Evolutionary conservation across 2,329 filamentous ascomycete species (phyloP).

Genomic region (Aspergillus phoenicis): DNA sequence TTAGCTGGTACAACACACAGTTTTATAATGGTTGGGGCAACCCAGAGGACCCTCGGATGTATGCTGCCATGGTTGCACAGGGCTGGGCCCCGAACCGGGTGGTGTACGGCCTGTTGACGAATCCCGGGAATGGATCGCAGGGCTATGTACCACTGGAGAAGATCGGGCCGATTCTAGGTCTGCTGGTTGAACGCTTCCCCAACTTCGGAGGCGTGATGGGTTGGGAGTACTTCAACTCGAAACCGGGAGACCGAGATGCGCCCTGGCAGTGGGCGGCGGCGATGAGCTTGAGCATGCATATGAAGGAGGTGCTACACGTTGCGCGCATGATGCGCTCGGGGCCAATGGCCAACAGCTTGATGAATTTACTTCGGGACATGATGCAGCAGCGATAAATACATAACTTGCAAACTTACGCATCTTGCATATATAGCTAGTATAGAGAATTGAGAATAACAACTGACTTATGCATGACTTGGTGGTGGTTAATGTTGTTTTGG

Average conservation of each 20-base stretch:
- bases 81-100: slow-evolving; percentile 76
- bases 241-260: slow-evolving; percentile 62
- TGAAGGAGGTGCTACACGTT: slow-evolving; percentile 42
- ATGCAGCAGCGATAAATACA: slow-evolving; percentile 25
- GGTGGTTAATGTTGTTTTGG: background rate
- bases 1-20: slow-evolving; percentile 87
- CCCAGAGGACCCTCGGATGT: slow-evolving; percentile 53
- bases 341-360: slow-evolving; percentile 35
- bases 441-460: too few relatives aligned
- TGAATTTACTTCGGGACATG: slow-evolving; percentile 35
- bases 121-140: slow-evolving; percentile 68
- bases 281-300: slow-evolving; percentile 59
- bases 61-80: slow-evolving; percentile 45
- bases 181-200: slow-evolving; percentile 62
- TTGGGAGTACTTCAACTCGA: slow-evolving; percentile 91
- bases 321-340: slow-evolving; percentile 34
- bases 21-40: slow-evolving; percentile 92
- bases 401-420: too few relatives aligned
- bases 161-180: slow-evolving; percentile 59
- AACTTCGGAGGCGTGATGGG: slow-evolving; percentile 87
- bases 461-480: background rate
- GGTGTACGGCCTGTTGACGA: slow-evolving; percentile 80
- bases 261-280: slow-evolving; percentile 79
- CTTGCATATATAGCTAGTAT: too few relatives aligned
- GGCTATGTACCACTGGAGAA: slow-evolving; percentile 64